A percentile compares a stretch with the other conserved stretches of the same genome.
Evolutionary conservation across 352 stramenopile genomes (phyloP).

Genomic region (Pelagophyceae sp.): DNA sequence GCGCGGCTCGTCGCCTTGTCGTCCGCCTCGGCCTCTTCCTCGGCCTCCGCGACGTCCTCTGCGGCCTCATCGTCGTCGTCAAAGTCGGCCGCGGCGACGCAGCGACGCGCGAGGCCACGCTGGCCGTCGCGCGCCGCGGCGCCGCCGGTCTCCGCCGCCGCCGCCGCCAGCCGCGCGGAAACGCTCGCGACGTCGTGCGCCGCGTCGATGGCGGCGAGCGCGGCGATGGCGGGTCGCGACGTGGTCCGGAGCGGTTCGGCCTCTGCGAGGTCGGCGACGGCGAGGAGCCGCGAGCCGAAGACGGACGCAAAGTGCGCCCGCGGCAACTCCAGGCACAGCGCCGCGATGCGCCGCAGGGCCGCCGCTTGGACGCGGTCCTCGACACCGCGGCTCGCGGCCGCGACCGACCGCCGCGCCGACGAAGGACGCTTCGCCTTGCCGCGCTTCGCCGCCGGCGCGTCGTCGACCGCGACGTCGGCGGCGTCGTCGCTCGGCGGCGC

Average conservation of each 20-base stretch:
- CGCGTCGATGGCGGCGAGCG: background rate
- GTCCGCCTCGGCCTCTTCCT: background rate
- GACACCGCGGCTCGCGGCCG: background rate
- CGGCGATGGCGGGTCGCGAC: background rate
- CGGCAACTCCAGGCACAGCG: background rate
- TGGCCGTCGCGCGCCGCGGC: no score
- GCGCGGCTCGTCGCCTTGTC: background rate
- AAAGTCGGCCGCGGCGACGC: background rate
- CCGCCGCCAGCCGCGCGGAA: background rate
- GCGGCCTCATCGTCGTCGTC: no score
- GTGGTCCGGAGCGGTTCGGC: background rate
- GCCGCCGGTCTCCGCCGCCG: background rate
- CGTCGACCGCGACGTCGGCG: background rate
- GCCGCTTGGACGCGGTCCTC: background rate
- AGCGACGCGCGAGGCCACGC: background rate
- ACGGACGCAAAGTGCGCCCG: constrained; percentile 11
- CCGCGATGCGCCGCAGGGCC: background rate
- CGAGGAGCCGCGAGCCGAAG: background rate
- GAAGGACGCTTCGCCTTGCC: background rate
- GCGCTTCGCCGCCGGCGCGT: background rate
- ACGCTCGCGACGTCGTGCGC: background rate
- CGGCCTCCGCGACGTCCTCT: background rate
- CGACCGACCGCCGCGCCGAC: no score
- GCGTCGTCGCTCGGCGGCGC: background rate
- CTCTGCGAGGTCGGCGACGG: background rate